Conservation (phyloP, 129 eudicot genomes). For the Saposhnikovia divaricata region DNA sequence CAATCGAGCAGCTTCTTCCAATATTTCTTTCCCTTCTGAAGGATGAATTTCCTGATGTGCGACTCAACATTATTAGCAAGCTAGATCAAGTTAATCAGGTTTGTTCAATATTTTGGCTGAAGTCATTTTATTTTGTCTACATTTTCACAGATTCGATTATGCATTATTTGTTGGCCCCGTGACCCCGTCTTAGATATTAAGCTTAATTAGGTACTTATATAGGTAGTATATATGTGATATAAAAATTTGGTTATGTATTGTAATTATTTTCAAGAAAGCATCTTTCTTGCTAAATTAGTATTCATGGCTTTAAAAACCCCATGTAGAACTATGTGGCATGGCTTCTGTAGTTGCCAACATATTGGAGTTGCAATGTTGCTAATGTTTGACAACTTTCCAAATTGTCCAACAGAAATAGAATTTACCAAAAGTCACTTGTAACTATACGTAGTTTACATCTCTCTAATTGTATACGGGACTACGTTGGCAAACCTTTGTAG, state of each 20-base stretch:
- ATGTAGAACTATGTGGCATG: too few relatives aligned
- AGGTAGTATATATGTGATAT: background rate
- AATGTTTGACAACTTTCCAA: too few relatives aligned
- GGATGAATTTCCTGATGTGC: constrained; percentile 97
- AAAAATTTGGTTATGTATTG: background rate
- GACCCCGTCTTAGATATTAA: too few relatives aligned
- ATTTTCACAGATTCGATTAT: background rate
- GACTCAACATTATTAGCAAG: constrained; percentile 92
- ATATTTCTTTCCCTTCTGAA: constrained; percentile 86
- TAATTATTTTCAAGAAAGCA: background rate
- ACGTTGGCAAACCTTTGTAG: too few relatives aligned
- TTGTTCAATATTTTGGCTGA: background rate
- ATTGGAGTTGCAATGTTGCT: too few relatives aligned
- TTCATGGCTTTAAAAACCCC: background rate
- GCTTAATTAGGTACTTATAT: background rate
- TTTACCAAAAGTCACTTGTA: too few relatives aligned
- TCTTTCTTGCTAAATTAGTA: background rate
- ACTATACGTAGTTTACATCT: too few relatives aligned
- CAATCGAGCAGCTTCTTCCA: constrained; percentile 95
- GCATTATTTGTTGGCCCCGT: background rate
- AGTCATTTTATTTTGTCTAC: background rate
- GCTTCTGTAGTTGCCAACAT: too few relatives aligned
- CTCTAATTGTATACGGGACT: too few relatives aligned
- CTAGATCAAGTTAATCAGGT: constrained; percentile 99
- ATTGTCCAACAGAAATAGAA: too few relatives aligned